Percentiles rank a stretch among this genome's conserved stretches.
These are phyloP conservation scores for Leavenworthia alabamica DNA, from an alignment of 345 rosid species.

Conservation along the genomic window DNA sequence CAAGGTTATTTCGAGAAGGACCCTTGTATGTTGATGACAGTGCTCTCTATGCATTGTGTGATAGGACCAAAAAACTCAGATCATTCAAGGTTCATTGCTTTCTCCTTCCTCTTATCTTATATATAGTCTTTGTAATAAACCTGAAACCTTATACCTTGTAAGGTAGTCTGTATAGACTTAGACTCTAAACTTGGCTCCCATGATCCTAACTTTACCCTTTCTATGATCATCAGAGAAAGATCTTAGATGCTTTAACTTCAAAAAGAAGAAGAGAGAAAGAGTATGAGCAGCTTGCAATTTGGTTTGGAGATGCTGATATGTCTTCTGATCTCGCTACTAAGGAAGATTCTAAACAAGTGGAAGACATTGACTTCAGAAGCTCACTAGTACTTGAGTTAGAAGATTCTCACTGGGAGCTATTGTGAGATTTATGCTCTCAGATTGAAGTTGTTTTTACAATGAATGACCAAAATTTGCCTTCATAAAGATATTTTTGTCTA, in stretches of 20 bases:
- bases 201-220: not conserved
- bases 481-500: too few relatives aligned
- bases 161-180: not conserved
- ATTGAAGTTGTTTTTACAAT: constrained; percentile 9
- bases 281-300: constrained; percentile 69
- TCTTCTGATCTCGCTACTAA: constrained; percentile 28
- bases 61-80: constrained; percentile 42
- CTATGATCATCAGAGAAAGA: constrained; percentile 45
- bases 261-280: constrained; percentile 57
- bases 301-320: constrained; percentile 58
- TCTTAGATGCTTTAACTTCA: constrained; percentile 55
- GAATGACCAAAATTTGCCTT: not conserved
- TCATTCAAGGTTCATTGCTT: constrained; percentile 54
- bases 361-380: constrained; percentile 17
- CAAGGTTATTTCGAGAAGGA: too few relatives aligned
- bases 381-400: constrained; percentile 6
- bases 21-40: constrained; percentile 8
- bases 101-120: constrained; percentile 15
- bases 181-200: not conserved
- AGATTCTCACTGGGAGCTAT: constrained; percentile 63
- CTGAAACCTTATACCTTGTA: not conserved
- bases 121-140: not conserved
- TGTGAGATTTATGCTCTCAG: constrained; percentile 38
- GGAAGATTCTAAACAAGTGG: constrained; percentile 14
- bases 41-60: constrained; percentile 44